A percentile compares a stretch with the other conserved stretches of the same genome.
Evolutionary conservation across 1,284 basidiomycete species (phyloP).

Genomic region (Ustilago hordei): DNA sequence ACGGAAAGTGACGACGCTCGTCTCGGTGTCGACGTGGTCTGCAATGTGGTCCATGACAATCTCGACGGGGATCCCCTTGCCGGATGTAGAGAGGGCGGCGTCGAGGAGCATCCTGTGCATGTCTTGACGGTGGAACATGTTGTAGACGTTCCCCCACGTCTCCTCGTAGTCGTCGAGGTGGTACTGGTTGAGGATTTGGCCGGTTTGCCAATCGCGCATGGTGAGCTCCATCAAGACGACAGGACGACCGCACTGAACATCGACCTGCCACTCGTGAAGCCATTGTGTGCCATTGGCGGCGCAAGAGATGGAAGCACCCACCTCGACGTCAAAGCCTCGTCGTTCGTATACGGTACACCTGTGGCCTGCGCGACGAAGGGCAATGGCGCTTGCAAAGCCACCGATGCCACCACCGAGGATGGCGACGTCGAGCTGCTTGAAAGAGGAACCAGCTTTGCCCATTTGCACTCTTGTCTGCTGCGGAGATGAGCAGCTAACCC

Average conservation of each 20-base stretch:
- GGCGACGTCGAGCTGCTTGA: constrained; percentile 51
- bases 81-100: constrained; percentile 60
- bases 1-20: constrained; percentile 70
- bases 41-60: constrained; percentile 70
- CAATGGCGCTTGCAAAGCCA: constrained; percentile 38
- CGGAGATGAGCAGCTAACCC: no score
- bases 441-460: constrained; percentile 29
- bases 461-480: constrained; percentile 2
- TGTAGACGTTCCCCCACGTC: constrained; percentile 56
- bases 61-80: constrained; percentile 51
- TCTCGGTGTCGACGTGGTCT: constrained; percentile 65
- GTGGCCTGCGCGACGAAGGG: constrained; percentile 49
- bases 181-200: constrained; percentile 52
- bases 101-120: constrained; percentile 67
- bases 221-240: constrained; percentile 53
- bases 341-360: constrained; percentile 51
- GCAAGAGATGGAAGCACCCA: constrained; percentile 53
- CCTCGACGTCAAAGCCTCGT: constrained; percentile 48
- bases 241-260: constrained; percentile 39
- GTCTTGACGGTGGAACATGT: constrained; percentile 70
- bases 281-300: constrained; percentile 52
- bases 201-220: constrained; percentile 51
- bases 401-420: constrained; percentile 52
- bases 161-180: constrained; percentile 51
- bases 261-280: constrained; percentile 49